phyloP scores from a whole-genome alignment of 2,329 filamentous ascomycete genomes.

The Fusarium sp. region DNA sequence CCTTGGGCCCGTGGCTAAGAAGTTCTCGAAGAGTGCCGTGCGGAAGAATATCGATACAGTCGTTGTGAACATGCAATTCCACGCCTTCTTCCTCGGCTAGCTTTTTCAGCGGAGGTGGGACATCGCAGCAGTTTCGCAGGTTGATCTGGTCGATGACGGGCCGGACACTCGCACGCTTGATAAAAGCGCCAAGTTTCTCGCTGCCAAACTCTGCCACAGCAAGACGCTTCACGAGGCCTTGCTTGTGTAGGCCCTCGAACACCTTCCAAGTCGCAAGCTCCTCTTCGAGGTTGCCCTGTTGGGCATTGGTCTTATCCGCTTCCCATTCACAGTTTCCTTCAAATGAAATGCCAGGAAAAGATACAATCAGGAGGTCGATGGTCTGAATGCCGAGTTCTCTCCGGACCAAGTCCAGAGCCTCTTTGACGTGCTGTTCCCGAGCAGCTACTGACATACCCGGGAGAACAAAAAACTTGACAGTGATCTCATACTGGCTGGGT shows the following conservation, averaged over 20 bases:
- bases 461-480: conserved; percentile 93
- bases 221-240: conserved; percentile 76
- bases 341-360: conserved; percentile 92
- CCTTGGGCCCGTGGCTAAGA: conserved; percentile 74
- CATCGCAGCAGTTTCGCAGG: conserved; percentile 92
- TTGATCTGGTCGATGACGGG: conserved; percentile 96
- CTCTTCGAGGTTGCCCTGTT: conserved; percentile 71
- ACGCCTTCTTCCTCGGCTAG: conserved; percentile 86
- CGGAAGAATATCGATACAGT: conserved; percentile 91
- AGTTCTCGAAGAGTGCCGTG: conserved; percentile 85
- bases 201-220: conserved; percentile 93
- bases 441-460: conserved; percentile 71
- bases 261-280: conserved; percentile 74
- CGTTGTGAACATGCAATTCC: conserved; percentile 90
- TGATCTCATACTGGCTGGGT: conserved; percentile 87
- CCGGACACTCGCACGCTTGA: conserved; percentile 73
- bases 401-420: conserved; percentile 81
- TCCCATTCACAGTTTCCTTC: conserved; percentile 90
- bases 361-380: conserved; percentile 89
- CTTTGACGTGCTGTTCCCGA: conserved; percentile 74
- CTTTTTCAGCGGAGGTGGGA: conserved; percentile 84
- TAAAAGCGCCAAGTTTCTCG: conserved; percentile 79
- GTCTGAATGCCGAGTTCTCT: conserved; percentile 78
- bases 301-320: conserved; percentile 68
- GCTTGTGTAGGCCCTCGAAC: conserved; percentile 75